Percentiles rank a stretch among this genome's conserved stretches.
These are phyloP conservation scores for Pichia insulana DNA, from an alignment of 805 yeast species.

Conservation along the genomic window DNA sequence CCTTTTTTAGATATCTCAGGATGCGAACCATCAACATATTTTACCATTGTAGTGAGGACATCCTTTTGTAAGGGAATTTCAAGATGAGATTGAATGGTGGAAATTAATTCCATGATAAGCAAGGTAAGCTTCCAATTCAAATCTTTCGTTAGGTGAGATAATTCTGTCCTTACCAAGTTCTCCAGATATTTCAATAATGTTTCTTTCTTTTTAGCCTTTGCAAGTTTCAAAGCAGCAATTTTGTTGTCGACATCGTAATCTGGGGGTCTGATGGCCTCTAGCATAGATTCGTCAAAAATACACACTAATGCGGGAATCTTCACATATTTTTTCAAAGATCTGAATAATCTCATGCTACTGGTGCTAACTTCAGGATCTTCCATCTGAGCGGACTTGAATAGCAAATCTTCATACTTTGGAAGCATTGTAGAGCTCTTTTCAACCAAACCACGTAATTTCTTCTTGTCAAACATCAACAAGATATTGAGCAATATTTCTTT, in stretches of 20 bases:
- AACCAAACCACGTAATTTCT: conserved; percentile 49
- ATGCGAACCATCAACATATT: conserved; percentile 49
- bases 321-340: conserved; percentile 31
- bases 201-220: conserved; percentile 51
- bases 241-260: conserved; percentile 47
- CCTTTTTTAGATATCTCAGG: conserved; percentile 58
- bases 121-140: conserved; percentile 51
- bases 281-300: conserved; percentile 35
- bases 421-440: conserved; percentile 50
- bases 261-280: conserved; percentile 50
- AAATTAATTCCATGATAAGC: conserved; percentile 41
- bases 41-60: conserved; percentile 36
- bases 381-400: conserved; percentile 46
- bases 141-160: conserved; percentile 19
- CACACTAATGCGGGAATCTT: conserved; percentile 46
- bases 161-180: conserved; percentile 33
- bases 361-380: conserved; percentile 49
- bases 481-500: conserved; percentile 56
- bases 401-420: conserved; percentile 35
- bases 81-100: conserved; percentile 43
- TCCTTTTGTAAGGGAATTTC: conserved; percentile 38
- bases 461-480: conserved; percentile 46
- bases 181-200: conserved; percentile 33
- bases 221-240: conserved; percentile 48
- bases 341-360: conserved; percentile 45